phyloP scores from a whole-genome alignment of 2,329 filamentous ascomycete genomes.

The Macrophomina tecta region DNA sequence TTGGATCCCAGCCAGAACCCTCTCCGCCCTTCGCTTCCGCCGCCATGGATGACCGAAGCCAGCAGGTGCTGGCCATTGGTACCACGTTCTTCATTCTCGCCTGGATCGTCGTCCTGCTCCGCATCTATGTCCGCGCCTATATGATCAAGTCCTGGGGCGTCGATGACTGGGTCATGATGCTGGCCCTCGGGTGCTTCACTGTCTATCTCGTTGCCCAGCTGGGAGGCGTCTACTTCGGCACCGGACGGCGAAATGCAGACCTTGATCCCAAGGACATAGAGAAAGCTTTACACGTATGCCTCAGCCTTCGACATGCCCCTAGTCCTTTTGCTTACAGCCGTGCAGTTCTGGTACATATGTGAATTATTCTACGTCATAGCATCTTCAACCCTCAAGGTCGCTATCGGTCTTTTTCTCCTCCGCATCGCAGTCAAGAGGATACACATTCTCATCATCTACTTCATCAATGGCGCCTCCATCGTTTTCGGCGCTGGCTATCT shows the following conservation, averaged over 20 bases:
- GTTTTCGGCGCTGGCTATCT: slow-evolving; percentile 56
- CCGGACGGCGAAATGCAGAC: slow-evolving; percentile 45
- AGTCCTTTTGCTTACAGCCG: slow-evolving; percentile 30
- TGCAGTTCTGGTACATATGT: slow-evolving; percentile 60
- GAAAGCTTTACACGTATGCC: slow-evolving; percentile 39
- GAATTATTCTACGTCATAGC: slow-evolving; percentile 61
- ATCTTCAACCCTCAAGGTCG: slow-evolving; percentile 56
- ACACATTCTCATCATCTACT: slow-evolving; percentile 55
- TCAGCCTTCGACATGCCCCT: background rate
- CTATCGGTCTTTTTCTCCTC: slow-evolving; percentile 61
- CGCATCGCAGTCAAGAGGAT: slow-evolving; percentile 54
- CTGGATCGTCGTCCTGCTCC: slow-evolving; percentile 45
- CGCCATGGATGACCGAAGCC: slow-evolving; percentile 33
- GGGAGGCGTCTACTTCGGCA: slow-evolving; percentile 47
- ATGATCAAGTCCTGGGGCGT: slow-evolving; percentile 46
- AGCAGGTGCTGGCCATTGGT: slow-evolving; percentile 39
- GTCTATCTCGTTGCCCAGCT: slow-evolving; percentile 49
- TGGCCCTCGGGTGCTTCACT: slow-evolving; percentile 47
- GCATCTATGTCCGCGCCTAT: slow-evolving; percentile 45
- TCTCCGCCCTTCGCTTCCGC: background rate
- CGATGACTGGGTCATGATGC: slow-evolving; percentile 52
- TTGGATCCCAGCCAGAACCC: background rate
- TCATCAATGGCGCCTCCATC: slow-evolving; percentile 54
- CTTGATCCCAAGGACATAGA: slow-evolving; percentile 39
- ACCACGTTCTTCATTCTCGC: slow-evolving; percentile 47